phyloP scores from a whole-genome alignment of 768 basidiomycete species.

The Mycena vitilis region DNA sequence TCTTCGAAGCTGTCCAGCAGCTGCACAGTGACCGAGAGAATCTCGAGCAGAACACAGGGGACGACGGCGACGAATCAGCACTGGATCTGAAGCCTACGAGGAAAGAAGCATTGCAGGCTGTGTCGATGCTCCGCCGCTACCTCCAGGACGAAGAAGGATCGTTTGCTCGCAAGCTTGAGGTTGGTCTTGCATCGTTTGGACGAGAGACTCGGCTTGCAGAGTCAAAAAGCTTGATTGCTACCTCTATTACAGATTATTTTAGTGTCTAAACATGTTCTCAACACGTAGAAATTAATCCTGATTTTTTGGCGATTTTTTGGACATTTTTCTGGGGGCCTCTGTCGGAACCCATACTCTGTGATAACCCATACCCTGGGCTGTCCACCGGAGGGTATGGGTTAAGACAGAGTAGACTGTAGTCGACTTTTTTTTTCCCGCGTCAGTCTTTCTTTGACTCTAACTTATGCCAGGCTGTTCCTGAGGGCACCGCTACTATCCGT shows the following conservation, averaged over 20 bases:
- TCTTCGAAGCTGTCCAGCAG: background rate
- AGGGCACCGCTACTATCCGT: too few relatives aligned
- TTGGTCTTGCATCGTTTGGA: background rate
- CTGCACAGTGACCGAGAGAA: background rate
- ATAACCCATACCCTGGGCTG: too few relatives aligned
- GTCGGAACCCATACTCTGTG: background rate
- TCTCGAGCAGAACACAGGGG: background rate
- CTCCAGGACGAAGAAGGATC: background rate
- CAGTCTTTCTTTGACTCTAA: too few relatives aligned
- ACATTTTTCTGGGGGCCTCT: background rate
- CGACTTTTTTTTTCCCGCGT: too few relatives aligned
- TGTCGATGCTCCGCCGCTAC: background rate
- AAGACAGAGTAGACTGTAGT: too few relatives aligned
- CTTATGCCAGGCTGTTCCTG: too few relatives aligned
- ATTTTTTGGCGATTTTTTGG: constrained; percentile 1
- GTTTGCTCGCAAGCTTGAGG: constrained; percentile 1
- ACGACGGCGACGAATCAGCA: background rate
- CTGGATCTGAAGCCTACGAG: background rate
- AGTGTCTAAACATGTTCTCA: background rate
- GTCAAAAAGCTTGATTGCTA: background rate
- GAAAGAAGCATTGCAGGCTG: background rate
- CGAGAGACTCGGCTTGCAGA: background rate
- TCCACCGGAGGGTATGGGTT: too few relatives aligned
- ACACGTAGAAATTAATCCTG: too few relatives aligned
- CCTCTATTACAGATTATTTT: background rate